phyloP scores from a whole-genome alignment of 2,329 filamentous ascomycete species.

The Alternaria sp. region DNA sequence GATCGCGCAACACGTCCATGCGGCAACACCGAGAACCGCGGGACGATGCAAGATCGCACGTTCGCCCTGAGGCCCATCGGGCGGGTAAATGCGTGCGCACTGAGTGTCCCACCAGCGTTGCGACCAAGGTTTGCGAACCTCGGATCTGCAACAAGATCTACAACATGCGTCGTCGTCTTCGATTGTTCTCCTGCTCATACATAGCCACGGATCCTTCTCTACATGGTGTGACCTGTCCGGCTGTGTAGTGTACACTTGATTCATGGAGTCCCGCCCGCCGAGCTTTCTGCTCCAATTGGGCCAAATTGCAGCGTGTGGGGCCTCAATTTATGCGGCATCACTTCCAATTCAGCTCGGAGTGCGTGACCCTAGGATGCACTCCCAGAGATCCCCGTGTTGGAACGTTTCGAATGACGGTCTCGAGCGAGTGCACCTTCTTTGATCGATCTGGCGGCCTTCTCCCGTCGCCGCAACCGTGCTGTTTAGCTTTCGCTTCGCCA shows the following conservation, averaged over 20 bases:
- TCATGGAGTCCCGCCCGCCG: conserved; percentile 3
- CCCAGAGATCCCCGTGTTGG: conserved; percentile 1
- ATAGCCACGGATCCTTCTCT: neutral
- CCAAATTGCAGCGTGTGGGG: conserved; percentile 14
- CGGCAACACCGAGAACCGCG: neutral
- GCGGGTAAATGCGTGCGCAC: neutral
- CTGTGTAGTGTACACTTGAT: conserved; percentile 2
- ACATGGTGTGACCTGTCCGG: conserved; percentile 9
- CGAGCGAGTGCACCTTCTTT: conserved; percentile 11
- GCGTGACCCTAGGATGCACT: conserved; percentile 4
- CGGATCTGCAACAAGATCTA: conserved; percentile 3
- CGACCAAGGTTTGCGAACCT: neutral
- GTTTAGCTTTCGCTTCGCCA: conserved; percentile 7
- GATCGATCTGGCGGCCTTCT: conserved; percentile 11
- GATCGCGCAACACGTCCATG: neutral
- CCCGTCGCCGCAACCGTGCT: conserved; percentile 4
- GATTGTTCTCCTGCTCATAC: neutral
- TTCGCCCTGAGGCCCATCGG: conserved; percentile 1
- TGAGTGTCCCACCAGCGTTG: conserved; percentile 12
- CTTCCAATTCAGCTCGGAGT: conserved; percentile 7
- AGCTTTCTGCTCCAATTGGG: conserved; percentile 8
- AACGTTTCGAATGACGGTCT: conserved; percentile 12
- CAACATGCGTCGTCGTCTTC: neutral
- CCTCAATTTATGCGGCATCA: conserved; percentile 22
- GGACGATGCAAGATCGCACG: conserved; percentile 2